Conservation (phyloP, 2,329 filamentous ascomycete genomes). For the Xylariales sp. region DNA sequence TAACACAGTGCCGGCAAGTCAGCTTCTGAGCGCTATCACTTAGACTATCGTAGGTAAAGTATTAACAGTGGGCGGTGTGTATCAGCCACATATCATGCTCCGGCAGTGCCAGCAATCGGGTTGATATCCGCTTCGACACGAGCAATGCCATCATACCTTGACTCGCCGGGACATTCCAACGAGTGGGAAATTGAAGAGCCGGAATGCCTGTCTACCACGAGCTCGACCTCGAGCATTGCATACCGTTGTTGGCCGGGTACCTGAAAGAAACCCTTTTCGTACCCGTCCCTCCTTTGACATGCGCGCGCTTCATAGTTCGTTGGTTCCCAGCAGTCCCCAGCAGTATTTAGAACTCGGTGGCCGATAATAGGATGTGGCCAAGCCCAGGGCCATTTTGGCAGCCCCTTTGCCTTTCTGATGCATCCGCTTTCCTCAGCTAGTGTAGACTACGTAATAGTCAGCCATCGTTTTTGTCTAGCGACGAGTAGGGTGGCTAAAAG, state of each 20-base stretch:
- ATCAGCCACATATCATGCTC: constrained; percentile 35
- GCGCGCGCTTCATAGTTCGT: background rate
- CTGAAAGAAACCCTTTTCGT: background rate
- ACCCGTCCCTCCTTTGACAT: background rate
- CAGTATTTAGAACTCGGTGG: constrained; percentile 3
- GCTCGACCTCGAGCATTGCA: background rate
- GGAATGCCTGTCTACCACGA: constrained; percentile 8
- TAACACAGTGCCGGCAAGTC: constrained; percentile 29
- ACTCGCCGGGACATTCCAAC: constrained; percentile 23
- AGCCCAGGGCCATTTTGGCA: background rate
- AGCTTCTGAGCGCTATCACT: constrained; percentile 14
- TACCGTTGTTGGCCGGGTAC: constrained; percentile 5
- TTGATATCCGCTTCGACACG: constrained; percentile 15
- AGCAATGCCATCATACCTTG: constrained; percentile 22
- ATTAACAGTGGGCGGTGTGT: constrained; percentile 30
- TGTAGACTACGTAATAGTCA: background rate
- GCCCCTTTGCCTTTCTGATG: background rate
- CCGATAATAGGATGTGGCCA: background rate
- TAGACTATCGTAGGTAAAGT: constrained; percentile 12
- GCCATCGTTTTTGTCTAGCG: constrained; percentile 1
- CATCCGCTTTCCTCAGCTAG: constrained; percentile 6
- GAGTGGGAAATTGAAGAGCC: constrained; percentile 19
- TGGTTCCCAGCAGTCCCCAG: too few species aligned
- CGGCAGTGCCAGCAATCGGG: constrained; percentile 21
- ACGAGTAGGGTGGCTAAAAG: constrained; percentile 15